Base-by-base conservation (phyloP, 805 yeast species). In the Kuraishia ogatae region DNA sequence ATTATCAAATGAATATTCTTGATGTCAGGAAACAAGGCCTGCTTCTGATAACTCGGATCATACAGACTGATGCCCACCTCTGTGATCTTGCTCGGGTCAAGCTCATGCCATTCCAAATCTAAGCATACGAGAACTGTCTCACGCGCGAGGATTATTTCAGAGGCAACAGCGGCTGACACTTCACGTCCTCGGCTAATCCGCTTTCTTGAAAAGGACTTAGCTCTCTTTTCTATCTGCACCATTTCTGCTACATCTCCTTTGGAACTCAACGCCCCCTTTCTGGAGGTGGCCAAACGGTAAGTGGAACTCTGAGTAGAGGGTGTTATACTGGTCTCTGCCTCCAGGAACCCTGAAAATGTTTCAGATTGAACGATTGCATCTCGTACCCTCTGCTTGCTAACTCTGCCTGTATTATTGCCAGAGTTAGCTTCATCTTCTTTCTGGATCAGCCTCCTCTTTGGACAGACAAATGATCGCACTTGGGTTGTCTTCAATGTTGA, bases 1-100 rank as follows among this genome's bases (percentile, higher is more conserved):
- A 64, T 56, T 17, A 67, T 61, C 50, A 66, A 60, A 51, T 68
- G 72, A 26, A 65, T 50, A 47, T 61, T 64, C 19, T 61, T 48
- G 39, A 67, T 61, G 56, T 69, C 69, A 2, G 74, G 74, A 52
- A 66, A 59, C 4, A 64, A 50, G 10, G 71, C 57, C 39, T 57
- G 50, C 19, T 54, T 59, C 55, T 68, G 72, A 49, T 66, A 63
- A 7, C 52, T 23, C 17, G 72, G 72, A 23, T 66, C 65, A 52
- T 68, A 68, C 11, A 67, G 54, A 1, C 66, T 62, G 19, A 67
- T 46, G 2, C 72, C 72, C 22, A 67, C 57, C 51, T 68, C 72
- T 5, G 62, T 59, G n/a, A 67, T 57, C 53, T 59, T 56, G 17
- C 57, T 50, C 1, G 48, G 51, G 13, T 53, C 29, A 2, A 56